phyloP scores from a whole-genome alignment of 202 grass and related monocot species.

The Carex sylvatica region DNA sequence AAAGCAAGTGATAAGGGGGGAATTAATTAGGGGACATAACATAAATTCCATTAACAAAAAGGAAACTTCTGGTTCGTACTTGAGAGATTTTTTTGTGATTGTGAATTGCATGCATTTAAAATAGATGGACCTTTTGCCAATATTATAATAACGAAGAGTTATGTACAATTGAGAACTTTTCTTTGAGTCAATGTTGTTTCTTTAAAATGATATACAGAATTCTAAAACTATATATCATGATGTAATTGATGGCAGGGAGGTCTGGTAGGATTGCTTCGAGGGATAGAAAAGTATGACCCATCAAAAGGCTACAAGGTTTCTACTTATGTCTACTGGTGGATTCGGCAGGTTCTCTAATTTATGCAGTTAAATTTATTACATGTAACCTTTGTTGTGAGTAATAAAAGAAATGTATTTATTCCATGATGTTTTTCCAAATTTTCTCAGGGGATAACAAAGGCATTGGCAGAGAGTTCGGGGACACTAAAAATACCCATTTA shows the following conservation, averaged over 20 bases:
- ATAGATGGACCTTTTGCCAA: background rate
- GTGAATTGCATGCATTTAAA: background rate
- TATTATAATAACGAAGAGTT: background rate
- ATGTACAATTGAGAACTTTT: background rate
- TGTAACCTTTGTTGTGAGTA: background rate
- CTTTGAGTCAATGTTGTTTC: background rate
- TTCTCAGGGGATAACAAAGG: slow-evolving; percentile 80
- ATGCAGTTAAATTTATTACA: background rate
- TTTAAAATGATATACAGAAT: background rate
- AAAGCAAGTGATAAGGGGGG: background rate
- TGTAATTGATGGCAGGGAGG: slow-evolving; percentile 52
- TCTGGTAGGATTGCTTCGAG: slow-evolving; percentile 82
- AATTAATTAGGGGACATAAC: background rate
- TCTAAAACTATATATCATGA: background rate
- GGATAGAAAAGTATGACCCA: slow-evolving; percentile 91
- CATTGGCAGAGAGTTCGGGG: slow-evolving; percentile 76
- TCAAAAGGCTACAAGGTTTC: slow-evolving; percentile 86
- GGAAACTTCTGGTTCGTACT: background rate
- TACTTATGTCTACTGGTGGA: slow-evolving; percentile 99
- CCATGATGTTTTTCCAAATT: slow-evolving; percentile 25
- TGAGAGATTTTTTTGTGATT: background rate
- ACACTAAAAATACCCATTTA: slow-evolving; percentile 78
- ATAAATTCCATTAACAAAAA: background rate
- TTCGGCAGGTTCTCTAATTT: slow-evolving; percentile 58
- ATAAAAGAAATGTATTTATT: slow-evolving; percentile 9